Evolutionary conservation across 2,329 filamentous ascomycete genomes (phyloP).

Genomic region (Cercospora sojina): DNA sequence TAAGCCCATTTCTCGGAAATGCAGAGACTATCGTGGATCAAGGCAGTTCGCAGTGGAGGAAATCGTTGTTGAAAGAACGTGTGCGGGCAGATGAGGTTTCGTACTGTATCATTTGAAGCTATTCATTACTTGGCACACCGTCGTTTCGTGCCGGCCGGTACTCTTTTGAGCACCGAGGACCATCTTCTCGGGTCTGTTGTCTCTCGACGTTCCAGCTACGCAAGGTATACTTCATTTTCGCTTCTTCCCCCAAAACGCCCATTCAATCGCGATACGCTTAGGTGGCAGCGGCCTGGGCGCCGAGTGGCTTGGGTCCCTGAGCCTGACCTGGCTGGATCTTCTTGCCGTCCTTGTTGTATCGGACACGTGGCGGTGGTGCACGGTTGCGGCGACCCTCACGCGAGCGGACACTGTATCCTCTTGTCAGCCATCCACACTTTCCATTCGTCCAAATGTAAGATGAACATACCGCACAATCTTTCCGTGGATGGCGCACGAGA

Average conservation of each 20-base stretch:
- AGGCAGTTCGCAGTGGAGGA: neutral
- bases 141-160: neutral
- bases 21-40: neutral
- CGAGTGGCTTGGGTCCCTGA: conserved; percentile 58
- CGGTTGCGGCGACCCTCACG: conserved; percentile 97
- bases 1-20: neutral
- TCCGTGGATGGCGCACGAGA: conserved; percentile 99
- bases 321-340: conserved; percentile 89
- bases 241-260: conserved; percentile 10
- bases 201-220: conserved; percentile 9
- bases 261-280: conserved; percentile 1
- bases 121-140: conserved; percentile 21
- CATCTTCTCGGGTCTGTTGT: neutral
- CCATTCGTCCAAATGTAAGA: neutral
- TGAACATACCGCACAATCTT: conserved; percentile 99
- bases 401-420: conserved; percentile 78
- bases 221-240: conserved; percentile 11
- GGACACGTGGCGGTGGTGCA: conserved; percentile 92
- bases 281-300: conserved; percentile 30
- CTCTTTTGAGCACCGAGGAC: neutral
- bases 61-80: neutral
- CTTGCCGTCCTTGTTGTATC: conserved; percentile 99
- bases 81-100: conserved; percentile 7
- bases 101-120: conserved; percentile 28
- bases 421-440: neutral